Percentiles rank a stretch among this genome's conserved stretches.
These are phyloP conservation scores for Collybia sordida DNA, from an alignment of 768 basidiomycete genomes.

Conservation along the genomic window DNA sequence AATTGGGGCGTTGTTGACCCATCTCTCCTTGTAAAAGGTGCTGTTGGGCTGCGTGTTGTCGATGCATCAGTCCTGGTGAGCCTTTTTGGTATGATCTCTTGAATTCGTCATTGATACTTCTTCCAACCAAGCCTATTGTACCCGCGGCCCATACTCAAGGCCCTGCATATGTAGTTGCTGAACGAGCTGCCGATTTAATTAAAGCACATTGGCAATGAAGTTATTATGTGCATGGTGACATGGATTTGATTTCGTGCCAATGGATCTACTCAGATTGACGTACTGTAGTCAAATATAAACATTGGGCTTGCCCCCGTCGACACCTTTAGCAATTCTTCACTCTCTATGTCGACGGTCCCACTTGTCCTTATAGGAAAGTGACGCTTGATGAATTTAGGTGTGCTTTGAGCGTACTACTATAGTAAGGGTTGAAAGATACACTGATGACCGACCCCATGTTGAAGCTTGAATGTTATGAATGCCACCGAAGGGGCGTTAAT, in stretches of 20 bases:
- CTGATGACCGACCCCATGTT: too few relatives aligned
- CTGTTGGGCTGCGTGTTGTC: conserved; percentile 27
- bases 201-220: background rate
- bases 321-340: conserved; percentile 52
- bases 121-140: background rate
- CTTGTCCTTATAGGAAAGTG: too few relatives aligned
- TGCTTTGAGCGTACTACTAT: too few relatives aligned
- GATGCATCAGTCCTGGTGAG: conserved; percentile 34
- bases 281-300: conserved; percentile 65
- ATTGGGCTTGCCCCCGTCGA: conserved; percentile 56
- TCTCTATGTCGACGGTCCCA: too few relatives aligned
- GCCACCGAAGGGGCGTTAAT: too few relatives aligned
- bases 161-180: conserved; percentile 16
- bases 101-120: too few relatives aligned
- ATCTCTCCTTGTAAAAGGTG: conserved; percentile 26
- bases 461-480: too few relatives aligned
- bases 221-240: too few relatives aligned
- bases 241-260: too few relatives aligned
- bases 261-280: conserved; percentile 15
- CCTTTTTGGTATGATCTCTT: background rate
- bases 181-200: conserved; percentile 17
- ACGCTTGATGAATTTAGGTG: too few relatives aligned
- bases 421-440: too few relatives aligned
- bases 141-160: conserved; percentile 14
- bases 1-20: conserved; percentile 30